Conservation (phyloP, 2,329 filamentous ascomycete species). For the Fusarium udum region DNA sequence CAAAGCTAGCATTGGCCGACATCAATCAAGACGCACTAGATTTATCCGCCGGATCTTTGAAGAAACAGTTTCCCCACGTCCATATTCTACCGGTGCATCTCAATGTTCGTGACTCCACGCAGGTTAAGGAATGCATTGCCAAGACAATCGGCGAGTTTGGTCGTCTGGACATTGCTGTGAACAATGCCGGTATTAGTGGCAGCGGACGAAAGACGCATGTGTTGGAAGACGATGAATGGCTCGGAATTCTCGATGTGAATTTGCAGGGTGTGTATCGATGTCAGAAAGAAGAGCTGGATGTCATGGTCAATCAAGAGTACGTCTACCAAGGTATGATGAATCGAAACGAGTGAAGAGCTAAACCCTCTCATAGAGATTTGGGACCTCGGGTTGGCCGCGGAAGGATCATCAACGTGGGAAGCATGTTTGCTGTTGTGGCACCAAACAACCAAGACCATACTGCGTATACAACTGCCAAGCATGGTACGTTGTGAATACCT, state of each 20-base stretch:
- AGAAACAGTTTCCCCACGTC: constrained; percentile 51
- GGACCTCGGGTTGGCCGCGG: constrained; percentile 56
- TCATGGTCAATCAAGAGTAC: constrained; percentile 62
- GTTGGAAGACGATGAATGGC: constrained; percentile 57
- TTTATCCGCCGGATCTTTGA: constrained; percentile 47
- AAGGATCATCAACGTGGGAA: constrained; percentile 64
- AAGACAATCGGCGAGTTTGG: constrained; percentile 57
- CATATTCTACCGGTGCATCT: constrained; percentile 53
- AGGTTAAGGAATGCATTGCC: constrained; percentile 55
- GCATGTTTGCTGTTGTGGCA: constrained; percentile 60
- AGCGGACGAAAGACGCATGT: constrained; percentile 55
- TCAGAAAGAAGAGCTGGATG: constrained; percentile 60
- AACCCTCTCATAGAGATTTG: constrained; percentile 42
- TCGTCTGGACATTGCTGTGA: constrained; percentile 64
- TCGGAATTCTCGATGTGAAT: constrained; percentile 61
- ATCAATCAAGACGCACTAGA: constrained; percentile 50
- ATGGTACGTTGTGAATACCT: constrained; percentile 48
- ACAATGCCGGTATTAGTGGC: constrained; percentile 63
- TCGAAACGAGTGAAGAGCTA: neutral
- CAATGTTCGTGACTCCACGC: constrained; percentile 56
- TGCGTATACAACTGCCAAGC: constrained; percentile 63
- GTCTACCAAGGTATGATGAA: neutral
- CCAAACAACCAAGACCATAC: constrained; percentile 51
- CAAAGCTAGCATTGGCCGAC: constrained; percentile 58
- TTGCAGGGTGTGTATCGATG: constrained; percentile 67